These are phyloP conservation scores for Brassica juncea DNA, from an alignment of 345 rosid genomes.

Conservation along the genomic window DNA sequence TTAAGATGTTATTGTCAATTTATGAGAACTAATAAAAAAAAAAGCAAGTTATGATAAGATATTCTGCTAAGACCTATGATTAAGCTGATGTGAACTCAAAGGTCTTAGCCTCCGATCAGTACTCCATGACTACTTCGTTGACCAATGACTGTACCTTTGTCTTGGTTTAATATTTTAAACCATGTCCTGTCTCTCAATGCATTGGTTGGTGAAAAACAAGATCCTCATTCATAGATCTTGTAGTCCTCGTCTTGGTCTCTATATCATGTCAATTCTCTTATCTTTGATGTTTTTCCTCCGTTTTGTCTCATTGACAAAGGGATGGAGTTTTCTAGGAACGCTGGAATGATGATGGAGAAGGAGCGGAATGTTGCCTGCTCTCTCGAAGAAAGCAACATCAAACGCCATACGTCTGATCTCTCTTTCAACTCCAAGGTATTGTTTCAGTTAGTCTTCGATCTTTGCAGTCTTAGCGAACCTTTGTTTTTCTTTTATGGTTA, in stretches of 20 bases:
- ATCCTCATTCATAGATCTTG: background rate
- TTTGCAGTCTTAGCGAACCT: background rate
- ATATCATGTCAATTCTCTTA: too few species aligned
- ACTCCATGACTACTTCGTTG: constrained; percentile 35
- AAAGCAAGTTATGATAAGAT: constrained; percentile 29
- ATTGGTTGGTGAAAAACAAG: constrained; percentile 19
- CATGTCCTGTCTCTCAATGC: constrained; percentile 23
- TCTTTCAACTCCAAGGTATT: constrained; percentile 77
- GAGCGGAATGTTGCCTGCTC: constrained; percentile 64
- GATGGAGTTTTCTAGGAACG: constrained; percentile 45
- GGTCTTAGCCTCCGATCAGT: constrained; percentile 47
- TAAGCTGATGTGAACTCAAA: constrained; percentile 34
- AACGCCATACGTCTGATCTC: constrained; percentile 74
- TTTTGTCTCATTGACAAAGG: background rate
- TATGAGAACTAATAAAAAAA: constrained; percentile 21
- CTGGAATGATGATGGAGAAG: constrained; percentile 72
- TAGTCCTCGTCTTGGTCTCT: background rate
- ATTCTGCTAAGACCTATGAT: constrained; percentile 2
- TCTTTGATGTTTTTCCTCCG: too few species aligned
- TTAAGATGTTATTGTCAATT: constrained; percentile 45
- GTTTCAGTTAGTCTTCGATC: background rate
- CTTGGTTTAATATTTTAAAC: constrained; percentile 12
- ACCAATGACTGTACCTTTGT: constrained; percentile 18
- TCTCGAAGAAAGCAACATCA: constrained; percentile 57
- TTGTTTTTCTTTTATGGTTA: constrained; percentile 21